Conservation (phyloP, 2,329 filamentous ascomycete genomes). For the Cyclaneusma minus region DNA sequence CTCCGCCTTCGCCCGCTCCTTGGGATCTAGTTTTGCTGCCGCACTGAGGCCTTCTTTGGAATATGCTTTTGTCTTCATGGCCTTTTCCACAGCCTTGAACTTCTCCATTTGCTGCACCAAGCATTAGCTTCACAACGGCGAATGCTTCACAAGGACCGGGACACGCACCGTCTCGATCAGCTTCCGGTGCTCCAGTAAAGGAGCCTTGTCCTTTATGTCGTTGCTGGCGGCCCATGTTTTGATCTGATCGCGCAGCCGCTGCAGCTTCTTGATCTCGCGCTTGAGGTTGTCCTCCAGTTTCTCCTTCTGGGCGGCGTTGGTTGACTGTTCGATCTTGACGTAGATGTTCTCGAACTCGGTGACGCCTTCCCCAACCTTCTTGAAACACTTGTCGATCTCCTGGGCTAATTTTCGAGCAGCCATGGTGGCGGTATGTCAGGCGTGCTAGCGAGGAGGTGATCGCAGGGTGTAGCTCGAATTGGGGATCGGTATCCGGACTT, state of each 20-base stretch:
- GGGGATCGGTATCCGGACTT: too few species aligned
- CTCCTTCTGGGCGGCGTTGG: constrained; percentile 89
- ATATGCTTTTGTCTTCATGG: constrained; percentile 99
- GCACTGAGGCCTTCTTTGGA: constrained; percentile 94
- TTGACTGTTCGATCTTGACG: constrained; percentile 90
- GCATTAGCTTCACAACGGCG: constrained; percentile 3
- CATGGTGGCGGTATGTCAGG: constrained; percentile 40
- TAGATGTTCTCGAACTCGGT: constrained; percentile 87
- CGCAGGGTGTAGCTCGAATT: constrained; percentile 1
- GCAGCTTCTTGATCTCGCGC: constrained; percentile 99
- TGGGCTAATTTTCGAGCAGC: constrained; percentile 91
- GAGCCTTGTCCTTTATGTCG: constrained; percentile 99
- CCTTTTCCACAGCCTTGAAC: constrained; percentile 99
- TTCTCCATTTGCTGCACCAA: constrained; percentile 83
- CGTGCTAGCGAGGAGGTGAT: constrained; percentile 1
- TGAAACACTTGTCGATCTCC: constrained; percentile 99
- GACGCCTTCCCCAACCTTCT: constrained; percentile 90
- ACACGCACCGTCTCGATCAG: constrained; percentile 82
- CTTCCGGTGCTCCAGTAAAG: constrained; percentile 82
- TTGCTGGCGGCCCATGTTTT: constrained; percentile 98
- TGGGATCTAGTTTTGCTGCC: constrained; percentile 88
- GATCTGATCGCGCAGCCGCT: constrained; percentile 93
- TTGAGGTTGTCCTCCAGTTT: constrained; percentile 97
- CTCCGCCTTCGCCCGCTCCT: constrained; percentile 88
- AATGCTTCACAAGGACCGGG: constrained; percentile 4